phyloP scores from a whole-genome alignment of 1,284 basidiomycete genomes.

The Bondarzewia mesenterica region DNA sequence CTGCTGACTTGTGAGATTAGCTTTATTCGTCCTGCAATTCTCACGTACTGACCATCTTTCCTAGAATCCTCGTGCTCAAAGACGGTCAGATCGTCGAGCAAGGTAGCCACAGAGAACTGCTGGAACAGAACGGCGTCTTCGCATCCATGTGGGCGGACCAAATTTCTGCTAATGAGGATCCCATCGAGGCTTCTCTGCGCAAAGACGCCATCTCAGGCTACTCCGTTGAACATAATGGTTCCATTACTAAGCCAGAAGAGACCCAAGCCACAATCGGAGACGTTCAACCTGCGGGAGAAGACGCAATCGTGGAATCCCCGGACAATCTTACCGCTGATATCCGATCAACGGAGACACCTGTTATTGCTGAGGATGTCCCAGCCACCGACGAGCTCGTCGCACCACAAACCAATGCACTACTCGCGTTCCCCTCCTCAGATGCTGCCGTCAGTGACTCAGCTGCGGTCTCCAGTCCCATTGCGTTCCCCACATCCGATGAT shows the following conservation, averaged over 20 bases:
- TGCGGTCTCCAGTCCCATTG: slow-evolving; percentile 22
- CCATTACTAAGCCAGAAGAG: slow-evolving; percentile 17
- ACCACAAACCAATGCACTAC: slow-evolving; percentile 14
- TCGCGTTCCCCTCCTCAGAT: slow-evolving; percentile 20
- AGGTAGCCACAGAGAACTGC: slow-evolving; percentile 67
- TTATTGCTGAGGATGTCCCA: slow-evolving; percentile 3
- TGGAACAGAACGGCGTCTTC: slow-evolving; percentile 62
- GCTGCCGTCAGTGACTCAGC: slow-evolving; percentile 15
- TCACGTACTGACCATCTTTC: slow-evolving; percentile 10
- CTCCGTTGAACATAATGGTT: slow-evolving; percentile 19
- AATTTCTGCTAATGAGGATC: slow-evolving; percentile 48
- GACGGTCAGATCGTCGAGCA: slow-evolving; percentile 77
- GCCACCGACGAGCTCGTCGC: slow-evolving; percentile 27
- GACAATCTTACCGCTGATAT: background rate
- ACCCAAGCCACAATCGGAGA: slow-evolving; percentile 13
- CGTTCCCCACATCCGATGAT: slow-evolving; percentile 30
- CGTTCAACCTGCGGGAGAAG: slow-evolving; percentile 12
- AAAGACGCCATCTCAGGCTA: slow-evolving; percentile 38
- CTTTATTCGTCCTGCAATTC: slow-evolving; percentile 2
- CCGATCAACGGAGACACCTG: slow-evolving; percentile 10
- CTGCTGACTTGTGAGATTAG: slow-evolving; percentile 60
- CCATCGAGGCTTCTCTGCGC: slow-evolving; percentile 18
- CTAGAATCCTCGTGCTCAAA: slow-evolving; percentile 74
- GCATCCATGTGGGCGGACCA: slow-evolving; percentile 81
- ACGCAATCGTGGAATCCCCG: slow-evolving; percentile 12